phyloP scores from a whole-genome alignment of 108 stramenopile genomes.

The Asterionellopsis glacialis region DNA sequence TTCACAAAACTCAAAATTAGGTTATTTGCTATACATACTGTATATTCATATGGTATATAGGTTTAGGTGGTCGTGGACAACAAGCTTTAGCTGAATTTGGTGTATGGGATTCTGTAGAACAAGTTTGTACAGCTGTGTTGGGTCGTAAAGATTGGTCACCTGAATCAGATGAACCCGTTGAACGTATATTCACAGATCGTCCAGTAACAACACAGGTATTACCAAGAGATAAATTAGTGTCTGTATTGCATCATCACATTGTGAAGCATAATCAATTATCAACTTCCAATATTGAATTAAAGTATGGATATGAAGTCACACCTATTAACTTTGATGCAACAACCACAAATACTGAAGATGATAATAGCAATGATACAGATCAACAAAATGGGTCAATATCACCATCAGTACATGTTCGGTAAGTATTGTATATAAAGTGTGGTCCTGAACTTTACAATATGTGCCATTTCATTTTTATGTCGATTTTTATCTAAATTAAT shows the following conservation, averaged over 20 bases:
- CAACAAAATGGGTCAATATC: no score
- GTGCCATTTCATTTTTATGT: not conserved
- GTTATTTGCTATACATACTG: no score
- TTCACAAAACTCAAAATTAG: no score
- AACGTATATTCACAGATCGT: slow-evolving; percentile 66
- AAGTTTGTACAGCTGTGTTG: slow-evolving; percentile 51
- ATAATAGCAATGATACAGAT: slow-evolving; percentile 2
- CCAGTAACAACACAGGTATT: slow-evolving; percentile 65
- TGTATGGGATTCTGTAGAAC: slow-evolving; percentile 59
- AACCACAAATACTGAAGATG: not conserved
- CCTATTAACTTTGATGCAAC: slow-evolving; percentile 45
- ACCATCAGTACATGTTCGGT: not conserved
- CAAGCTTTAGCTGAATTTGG: slow-evolving; percentile 60
- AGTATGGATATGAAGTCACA: slow-evolving; percentile 52
- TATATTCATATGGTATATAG: no score
- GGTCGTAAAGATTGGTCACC: slow-evolving; percentile 86
- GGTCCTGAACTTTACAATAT: no score
- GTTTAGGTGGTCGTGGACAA: slow-evolving; percentile 83
- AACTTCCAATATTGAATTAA: slow-evolving; percentile 38
- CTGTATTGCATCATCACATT: slow-evolving; percentile 62
- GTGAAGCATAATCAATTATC: slow-evolving; percentile 36
- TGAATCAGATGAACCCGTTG: slow-evolving; percentile 50
- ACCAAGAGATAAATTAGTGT: slow-evolving; percentile 74
- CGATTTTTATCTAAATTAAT: no score
- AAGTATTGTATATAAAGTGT: not conserved